These are phyloP conservation scores for Lachnellula hyalina DNA, from an alignment of 2,329 filamentous ascomycete species.

Conservation along the genomic window DNA sequence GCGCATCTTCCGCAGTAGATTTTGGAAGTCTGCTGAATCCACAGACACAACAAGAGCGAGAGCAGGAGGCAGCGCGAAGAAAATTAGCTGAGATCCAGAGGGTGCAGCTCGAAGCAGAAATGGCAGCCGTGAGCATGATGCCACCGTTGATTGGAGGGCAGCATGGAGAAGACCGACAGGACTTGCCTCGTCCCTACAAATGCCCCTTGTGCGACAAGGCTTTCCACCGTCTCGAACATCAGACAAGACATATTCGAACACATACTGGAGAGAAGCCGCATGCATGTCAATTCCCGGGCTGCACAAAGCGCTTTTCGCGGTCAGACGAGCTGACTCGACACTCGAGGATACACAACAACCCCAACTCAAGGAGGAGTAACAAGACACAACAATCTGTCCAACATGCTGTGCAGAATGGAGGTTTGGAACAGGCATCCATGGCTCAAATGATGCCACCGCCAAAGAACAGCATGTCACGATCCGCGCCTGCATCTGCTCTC, in stretches of 20 bases:
- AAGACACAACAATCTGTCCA: slow-evolving; percentile 56
- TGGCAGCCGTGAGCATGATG: slow-evolving; percentile 44
- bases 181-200: slow-evolving; percentile 95
- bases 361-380: slow-evolving; percentile 90
- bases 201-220: slow-evolving; percentile 97
- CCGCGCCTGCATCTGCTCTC: slow-evolving; percentile 78
- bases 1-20: slow-evolving; percentile 66
- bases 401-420: slow-evolving; percentile 43
- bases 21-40: slow-evolving; percentile 73
- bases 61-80: slow-evolving; percentile 27
- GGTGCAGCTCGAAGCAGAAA: slow-evolving; percentile 37
- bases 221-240: slow-evolving; percentile 95
- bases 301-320: slow-evolving; percentile 93
- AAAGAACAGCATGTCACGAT: slow-evolving; percentile 76
- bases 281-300: slow-evolving; percentile 89
- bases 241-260: slow-evolving; percentile 84
- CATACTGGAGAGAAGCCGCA: slow-evolving; percentile 98
- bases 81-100: slow-evolving; percentile 28
- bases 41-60: slow-evolving; percentile 35
- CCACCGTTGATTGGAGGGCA: slow-evolving; percentile 30
- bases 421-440: slow-evolving; percentile 46
- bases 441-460: slow-evolving; percentile 74
- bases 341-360: slow-evolving; percentile 98
- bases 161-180: slow-evolving; percentile 39
- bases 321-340: slow-evolving; percentile 96